phyloP scores from a whole-genome alignment of 73 alveolate genomes.

The Uronychia binucleata region DNA sequence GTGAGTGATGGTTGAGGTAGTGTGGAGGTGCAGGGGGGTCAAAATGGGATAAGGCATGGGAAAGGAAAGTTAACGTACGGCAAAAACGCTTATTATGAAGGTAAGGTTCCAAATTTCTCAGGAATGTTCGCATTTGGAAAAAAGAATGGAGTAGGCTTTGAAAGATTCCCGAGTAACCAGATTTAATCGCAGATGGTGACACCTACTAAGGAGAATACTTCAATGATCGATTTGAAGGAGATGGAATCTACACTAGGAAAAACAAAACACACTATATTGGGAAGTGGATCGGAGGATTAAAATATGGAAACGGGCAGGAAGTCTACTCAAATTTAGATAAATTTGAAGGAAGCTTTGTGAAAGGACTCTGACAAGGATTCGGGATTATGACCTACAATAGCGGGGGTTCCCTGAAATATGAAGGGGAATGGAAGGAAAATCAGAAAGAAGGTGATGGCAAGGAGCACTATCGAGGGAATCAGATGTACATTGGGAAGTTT shows the following conservation, averaged over 20 bases:
- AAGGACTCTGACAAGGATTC: not conserved
- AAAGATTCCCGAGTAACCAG: too few species aligned
- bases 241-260: too few species aligned
- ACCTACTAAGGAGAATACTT: not conserved
- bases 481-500: not conserved
- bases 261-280: too few species aligned
- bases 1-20: too few species aligned
- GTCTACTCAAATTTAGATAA: not conserved
- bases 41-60: too few species aligned
- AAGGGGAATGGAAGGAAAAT: not conserved
- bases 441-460: not conserved
- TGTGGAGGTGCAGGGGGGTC: too few species aligned
- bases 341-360: not conserved
- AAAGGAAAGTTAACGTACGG: too few species aligned
- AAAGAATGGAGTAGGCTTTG: too few species aligned
- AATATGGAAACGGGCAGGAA: not conserved
- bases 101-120: too few species aligned
- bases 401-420: not conserved
- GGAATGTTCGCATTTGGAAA: too few species aligned
- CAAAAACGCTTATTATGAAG: too few species aligned
- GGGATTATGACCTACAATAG: not conserved
- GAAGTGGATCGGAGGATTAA: not conserved
- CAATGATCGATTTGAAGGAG: too few species aligned
- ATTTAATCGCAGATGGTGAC: not conserved
- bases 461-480: not conserved